Percentiles rank a stretch among this genome's conserved stretches.
These are phyloP conservation scores for Fraxinus quadrangulata DNA, from an alignment of 257 asterid species.

Conservation along the genomic window DNA sequence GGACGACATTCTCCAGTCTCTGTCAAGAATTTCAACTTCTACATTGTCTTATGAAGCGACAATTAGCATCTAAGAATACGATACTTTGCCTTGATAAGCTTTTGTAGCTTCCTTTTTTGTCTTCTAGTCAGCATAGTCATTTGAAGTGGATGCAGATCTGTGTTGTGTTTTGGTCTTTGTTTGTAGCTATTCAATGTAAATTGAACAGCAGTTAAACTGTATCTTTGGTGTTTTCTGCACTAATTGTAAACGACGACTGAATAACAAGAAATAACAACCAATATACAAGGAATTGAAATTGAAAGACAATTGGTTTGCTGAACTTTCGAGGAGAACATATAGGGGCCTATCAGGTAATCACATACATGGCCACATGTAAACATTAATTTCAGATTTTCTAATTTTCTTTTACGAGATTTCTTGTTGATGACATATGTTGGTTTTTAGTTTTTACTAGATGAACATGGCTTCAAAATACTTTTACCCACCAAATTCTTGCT, in stretches of 20 bases:
- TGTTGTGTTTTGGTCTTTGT: too few species aligned
- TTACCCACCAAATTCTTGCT: background rate
- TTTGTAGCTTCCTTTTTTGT: slow-evolving; percentile 2
- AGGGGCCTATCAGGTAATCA: too few species aligned
- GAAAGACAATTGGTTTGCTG: too few species aligned
- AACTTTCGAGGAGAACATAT: too few species aligned
- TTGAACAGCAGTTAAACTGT: too few species aligned
- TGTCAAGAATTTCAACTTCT: slow-evolving; percentile 54
- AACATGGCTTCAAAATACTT: background rate
- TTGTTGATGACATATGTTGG: background rate
- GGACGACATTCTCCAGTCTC: slow-evolving; percentile 65
- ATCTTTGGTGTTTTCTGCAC: too few species aligned
- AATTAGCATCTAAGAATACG: slow-evolving; percentile 40
- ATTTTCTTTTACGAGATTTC: background rate
- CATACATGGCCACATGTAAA: background rate
- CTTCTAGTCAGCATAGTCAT: background rate
- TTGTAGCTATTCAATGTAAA: too few species aligned
- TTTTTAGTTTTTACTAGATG: too few species aligned
- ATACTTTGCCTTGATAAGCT: slow-evolving; percentile 34
- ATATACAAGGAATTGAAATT: too few species aligned
- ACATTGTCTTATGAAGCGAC: slow-evolving; percentile 58
- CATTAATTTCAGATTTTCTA: background rate
- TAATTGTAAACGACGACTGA: too few species aligned
- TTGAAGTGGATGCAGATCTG: background rate
- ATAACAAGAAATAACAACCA: too few species aligned